Evolutionary conservation across 2,329 filamentous ascomycete species (phyloP).

Genomic region (Xylariaceae sp.): DNA sequence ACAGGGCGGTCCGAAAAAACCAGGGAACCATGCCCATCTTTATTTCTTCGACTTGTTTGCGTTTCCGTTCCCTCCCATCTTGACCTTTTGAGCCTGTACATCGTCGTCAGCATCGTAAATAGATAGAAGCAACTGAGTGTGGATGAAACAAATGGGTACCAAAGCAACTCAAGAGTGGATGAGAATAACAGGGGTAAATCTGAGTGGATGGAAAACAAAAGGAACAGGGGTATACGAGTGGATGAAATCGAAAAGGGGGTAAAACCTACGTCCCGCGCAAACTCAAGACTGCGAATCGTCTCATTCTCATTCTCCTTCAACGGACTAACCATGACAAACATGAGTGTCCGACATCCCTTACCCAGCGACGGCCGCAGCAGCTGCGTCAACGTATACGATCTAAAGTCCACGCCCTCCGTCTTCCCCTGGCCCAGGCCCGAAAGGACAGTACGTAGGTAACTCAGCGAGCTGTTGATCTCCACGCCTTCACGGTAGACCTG

Average conservation of each 20-base stretch:
- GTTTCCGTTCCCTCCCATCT: slow-evolving; percentile 29
- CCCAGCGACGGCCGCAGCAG: slow-evolving; percentile 90
- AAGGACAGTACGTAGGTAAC: slow-evolving; percentile 90
- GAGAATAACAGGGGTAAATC: no score
- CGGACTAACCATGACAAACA: slow-evolving; percentile 98
- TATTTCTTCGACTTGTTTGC: slow-evolving; percentile 15
- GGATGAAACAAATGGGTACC: no score
- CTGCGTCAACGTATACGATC: slow-evolving; percentile 96
- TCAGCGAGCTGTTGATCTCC: slow-evolving; percentile 93
- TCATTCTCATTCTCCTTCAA: slow-evolving; percentile 86
- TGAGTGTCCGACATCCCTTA: slow-evolving; percentile 93
- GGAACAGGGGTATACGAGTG: background rate
- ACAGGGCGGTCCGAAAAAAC: no score
- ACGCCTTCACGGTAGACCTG: slow-evolving; percentile 90
- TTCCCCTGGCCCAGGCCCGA: slow-evolving; percentile 80
- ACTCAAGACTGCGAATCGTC: slow-evolving; percentile 89
- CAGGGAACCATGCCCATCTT: background rate
- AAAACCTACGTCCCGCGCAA: slow-evolving; percentile 79
- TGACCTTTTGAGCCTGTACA: slow-evolving; percentile 29
- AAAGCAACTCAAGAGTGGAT: no score
- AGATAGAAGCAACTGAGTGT: no score
- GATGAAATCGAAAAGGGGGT: background rate
- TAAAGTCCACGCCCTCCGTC: slow-evolving; percentile 78
- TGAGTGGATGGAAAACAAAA: no score
- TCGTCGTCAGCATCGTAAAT: no score